phyloP scores from a whole-genome alignment of 1,139 yeast species.

The Kodamaea sp. region DNA sequence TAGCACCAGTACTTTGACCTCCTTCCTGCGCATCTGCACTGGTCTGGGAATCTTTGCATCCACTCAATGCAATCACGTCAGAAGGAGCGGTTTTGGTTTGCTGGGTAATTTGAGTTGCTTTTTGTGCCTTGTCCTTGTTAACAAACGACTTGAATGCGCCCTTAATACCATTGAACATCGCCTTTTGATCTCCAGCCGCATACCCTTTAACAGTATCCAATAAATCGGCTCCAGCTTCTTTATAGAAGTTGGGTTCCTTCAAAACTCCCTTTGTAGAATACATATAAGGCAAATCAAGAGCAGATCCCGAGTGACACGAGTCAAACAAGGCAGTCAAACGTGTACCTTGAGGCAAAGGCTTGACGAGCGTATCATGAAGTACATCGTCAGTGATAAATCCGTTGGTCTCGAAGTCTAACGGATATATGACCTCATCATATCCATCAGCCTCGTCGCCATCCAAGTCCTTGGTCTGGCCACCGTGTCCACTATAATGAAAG shows the following conservation, averaged over 20 bases:
- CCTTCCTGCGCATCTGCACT: conserved; percentile 79
- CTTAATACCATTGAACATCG: conserved; percentile 39
- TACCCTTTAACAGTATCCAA: conserved; percentile 72
- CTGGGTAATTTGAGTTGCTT: conserved; percentile 28
- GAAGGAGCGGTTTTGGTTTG: conserved; percentile 74
- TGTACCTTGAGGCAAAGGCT: conserved; percentile 75
- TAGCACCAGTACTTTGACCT: conserved; percentile 86
- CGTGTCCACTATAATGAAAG: conserved; percentile 92
- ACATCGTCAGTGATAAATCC: conserved; percentile 83
- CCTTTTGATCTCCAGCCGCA: conserved; percentile 48
- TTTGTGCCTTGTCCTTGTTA: conserved; percentile 42
- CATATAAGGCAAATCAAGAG: conserved; percentile 80
- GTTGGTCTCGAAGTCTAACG: conserved; percentile 76
- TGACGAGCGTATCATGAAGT: conserved; percentile 79
- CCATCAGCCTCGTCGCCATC: conserved; percentile 94
- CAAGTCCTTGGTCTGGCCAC: conserved; percentile 75
- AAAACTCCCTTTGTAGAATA: conserved; percentile 92
- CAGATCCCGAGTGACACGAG: conserved; percentile 93
- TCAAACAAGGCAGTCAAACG: conserved; percentile 86
- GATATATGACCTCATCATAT: conserved; percentile 84
- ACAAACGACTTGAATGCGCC: conserved; percentile 49
- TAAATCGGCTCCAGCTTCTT: conserved; percentile 80
- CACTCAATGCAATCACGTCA: conserved; percentile 82
- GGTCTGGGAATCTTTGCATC: conserved; percentile 84
- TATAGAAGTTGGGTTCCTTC: conserved; percentile 84